phyloP scores from a whole-genome alignment of 306 rosid genomes.

The Fagus crenata region DNA sequence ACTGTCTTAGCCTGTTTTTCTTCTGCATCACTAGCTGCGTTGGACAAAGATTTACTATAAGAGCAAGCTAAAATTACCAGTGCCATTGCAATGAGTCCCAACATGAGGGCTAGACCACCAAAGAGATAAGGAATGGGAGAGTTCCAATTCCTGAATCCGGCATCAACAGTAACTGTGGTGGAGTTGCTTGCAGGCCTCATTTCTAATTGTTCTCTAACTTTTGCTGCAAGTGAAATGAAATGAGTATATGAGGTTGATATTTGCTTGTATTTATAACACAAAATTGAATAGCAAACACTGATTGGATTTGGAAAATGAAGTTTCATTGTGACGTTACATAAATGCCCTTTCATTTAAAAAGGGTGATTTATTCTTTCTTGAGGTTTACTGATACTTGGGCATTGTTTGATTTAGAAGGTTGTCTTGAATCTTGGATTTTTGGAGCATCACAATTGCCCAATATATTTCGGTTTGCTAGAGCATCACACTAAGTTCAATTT shows the following conservation, averaged over 20 bases:
- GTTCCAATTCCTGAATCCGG: slow-evolving; percentile 40
- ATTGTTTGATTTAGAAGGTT: slow-evolving; percentile 26
- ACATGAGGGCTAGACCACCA: slow-evolving; percentile 54
- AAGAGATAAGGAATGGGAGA: slow-evolving; percentile 74
- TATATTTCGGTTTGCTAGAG: not conserved
- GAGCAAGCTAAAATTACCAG: slow-evolving; percentile 59
- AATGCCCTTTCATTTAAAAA: slow-evolving; percentile 16
- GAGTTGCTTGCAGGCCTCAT: slow-evolving; percentile 43
- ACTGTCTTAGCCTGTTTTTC: slow-evolving; percentile 23
- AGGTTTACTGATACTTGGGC: slow-evolving; percentile 2
- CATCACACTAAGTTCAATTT: not conserved
- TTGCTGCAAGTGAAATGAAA: slow-evolving; percentile 1
- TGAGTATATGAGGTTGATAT: not conserved
- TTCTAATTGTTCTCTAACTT: not conserved
- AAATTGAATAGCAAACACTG: slow-evolving; percentile 8
- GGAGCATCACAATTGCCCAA: not conserved
- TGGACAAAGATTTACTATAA: slow-evolving; percentile 14
- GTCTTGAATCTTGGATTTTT: not conserved
- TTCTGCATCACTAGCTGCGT: slow-evolving; percentile 21
- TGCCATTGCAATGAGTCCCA: slow-evolving; percentile 49
- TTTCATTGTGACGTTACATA: slow-evolving; percentile 29
- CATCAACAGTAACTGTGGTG: slow-evolving; percentile 1
- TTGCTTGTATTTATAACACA: slow-evolving; percentile 10
- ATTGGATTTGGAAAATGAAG: slow-evolving; percentile 26
- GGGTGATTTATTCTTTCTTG: slow-evolving; percentile 18